Base-by-base conservation (phyloP, 148 eudicot species). In the Rhododendron ovatum region DNA sequence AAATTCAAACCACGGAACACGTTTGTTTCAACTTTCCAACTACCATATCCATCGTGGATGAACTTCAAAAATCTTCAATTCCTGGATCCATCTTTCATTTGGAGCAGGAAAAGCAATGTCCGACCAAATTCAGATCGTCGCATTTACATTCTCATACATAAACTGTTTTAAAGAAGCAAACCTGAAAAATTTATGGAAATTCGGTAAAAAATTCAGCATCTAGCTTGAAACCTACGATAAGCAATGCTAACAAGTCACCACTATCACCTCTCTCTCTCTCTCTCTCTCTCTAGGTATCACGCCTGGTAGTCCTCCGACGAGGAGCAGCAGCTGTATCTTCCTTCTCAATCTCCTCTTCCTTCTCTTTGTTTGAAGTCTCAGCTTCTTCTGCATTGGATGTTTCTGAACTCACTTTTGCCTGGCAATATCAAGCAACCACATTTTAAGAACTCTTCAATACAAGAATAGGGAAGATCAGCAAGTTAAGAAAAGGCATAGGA, bases 281-380 rank as follows among this genome's bases (percentile, higher is more conserved):
- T 5, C 28, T 75, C 69, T 33, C 78, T 14, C 74, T 81, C 89
- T 90, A 94, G 57, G 87, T 84, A 18, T 96, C 97, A 63, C 96
- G 98, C 91, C 98, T 94, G 82, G 91, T 89, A 30, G 30, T 80
- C 91, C 99, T 94, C 87, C 94, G 61, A 67, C 93, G 95, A 59
- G 96, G 96, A 79, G 91, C 84, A 85, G 93, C 92, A 45, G 94
- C 20, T 1, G 8, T 4, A 78, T 78, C 91, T 50, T 90, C 92
- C 83, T 90, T 88, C 57, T 91, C 92, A 5, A 82, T 69, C 89
- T 91, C 85, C 78, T 94, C 95, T 79, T 94, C 93, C 84, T 92
- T 92, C 76, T 90, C 93, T 20, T 88, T 92, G 9, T 28, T 84
- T 13, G 94, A 91, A 50, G 92, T 82, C 69, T 90, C 92, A 8